Base-by-base conservation (phyloP, 306 rosid species). In the Acacia crassicarpa region DNA sequence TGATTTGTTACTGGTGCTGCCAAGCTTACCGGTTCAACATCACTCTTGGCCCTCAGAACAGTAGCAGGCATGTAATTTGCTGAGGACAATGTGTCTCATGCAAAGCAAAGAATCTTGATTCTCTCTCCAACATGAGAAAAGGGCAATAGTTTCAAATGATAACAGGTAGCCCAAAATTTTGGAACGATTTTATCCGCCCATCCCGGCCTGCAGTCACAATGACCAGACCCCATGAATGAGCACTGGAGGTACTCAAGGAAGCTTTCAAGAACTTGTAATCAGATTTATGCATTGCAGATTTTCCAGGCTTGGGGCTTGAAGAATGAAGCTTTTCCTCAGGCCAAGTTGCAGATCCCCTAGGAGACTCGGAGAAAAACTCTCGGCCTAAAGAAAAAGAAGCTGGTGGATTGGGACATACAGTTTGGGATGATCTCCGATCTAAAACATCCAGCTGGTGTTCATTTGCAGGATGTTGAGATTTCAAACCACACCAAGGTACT, bases 261-360 rank as follows among this genome's bases (percentile, higher is more conserved):
- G 89, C 78, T 84, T 91, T 94, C 46, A 96, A 80, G 84, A 96
- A 92, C 82, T 90, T 96, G 90, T 88, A 88, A 61, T 87, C 90
- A 19, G 99, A 93, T 83, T 81, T 92, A 77, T 83, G 90, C 79
- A 96, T 44, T 13, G 67, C 32, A 45, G 93, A 83, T 45, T 85
- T 63, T 77, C 90, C 88, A 13, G 80, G 78, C 82, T 67, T 84
- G 35, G 89, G 81, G 81, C 90, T 88, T 17, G 92, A 85, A 41
- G 90, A 83, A 30, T 94, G 97, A 89, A 93, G 99, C 73, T 93
- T 93, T 83, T 96, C 99, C 88, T 96, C 99, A 0, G 99, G 99
- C 98, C 99, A 96, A 25, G 99, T 96, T 33, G 97, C 99, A 4
- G 98, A 93, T 46, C 97, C 99, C 88, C 91, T 93, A 0, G 97